Conservation (phyloP, 352 stramenopile genomes). For the Pythium biforme region DNA sequence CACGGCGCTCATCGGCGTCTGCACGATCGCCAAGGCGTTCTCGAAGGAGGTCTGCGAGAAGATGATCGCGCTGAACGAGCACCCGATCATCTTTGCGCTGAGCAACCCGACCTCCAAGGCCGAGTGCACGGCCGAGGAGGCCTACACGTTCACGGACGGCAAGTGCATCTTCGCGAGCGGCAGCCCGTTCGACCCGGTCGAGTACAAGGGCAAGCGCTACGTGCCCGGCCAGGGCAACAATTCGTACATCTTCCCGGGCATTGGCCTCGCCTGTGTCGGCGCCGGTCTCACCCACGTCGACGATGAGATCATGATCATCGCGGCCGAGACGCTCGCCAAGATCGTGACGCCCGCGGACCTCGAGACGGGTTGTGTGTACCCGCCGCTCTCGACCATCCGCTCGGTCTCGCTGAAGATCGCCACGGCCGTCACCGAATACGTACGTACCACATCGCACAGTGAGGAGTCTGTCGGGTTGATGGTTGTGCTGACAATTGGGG, state of each 20-base stretch:
- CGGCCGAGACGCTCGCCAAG: slow-evolving; percentile 65
- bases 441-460: too few relatives aligned
- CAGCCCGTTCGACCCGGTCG: slow-evolving; percentile 94
- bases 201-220: slow-evolving; percentile 83
- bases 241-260: slow-evolving; percentile 97
- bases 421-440: slow-evolving; percentile 87
- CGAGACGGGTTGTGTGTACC: slow-evolving; percentile 92
- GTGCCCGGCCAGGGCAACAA: slow-evolving; percentile 93
- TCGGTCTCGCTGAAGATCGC: slow-evolving; percentile 93
- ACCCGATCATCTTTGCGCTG: slow-evolving; percentile 96
- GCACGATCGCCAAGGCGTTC: slow-evolving; percentile 91
- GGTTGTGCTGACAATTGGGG: not conserved
- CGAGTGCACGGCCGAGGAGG: slow-evolving; percentile 96
- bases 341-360: slow-evolving; percentile 89
- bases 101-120: slow-evolving; percentile 96
- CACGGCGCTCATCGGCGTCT: slow-evolving; percentile 95
- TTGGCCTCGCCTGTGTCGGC: slow-evolving; percentile 93
- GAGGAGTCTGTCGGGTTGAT: too few relatives aligned
- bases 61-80: slow-evolving; percentile 86
- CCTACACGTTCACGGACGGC: slow-evolving; percentile 96
- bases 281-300: slow-evolving; percentile 74
- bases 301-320: slow-evolving; percentile 84
- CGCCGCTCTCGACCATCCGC: slow-evolving; percentile 90
- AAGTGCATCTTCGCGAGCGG: slow-evolving; percentile 96
- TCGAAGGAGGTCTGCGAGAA: slow-evolving; percentile 83